Percentiles rank a stretch among this genome's conserved stretches.
These are phyloP conservation scores for Hyaloperonospora arabidopsidis DNA, from an alignment of 352 stramenopile species.

Conservation along the genomic window DNA sequence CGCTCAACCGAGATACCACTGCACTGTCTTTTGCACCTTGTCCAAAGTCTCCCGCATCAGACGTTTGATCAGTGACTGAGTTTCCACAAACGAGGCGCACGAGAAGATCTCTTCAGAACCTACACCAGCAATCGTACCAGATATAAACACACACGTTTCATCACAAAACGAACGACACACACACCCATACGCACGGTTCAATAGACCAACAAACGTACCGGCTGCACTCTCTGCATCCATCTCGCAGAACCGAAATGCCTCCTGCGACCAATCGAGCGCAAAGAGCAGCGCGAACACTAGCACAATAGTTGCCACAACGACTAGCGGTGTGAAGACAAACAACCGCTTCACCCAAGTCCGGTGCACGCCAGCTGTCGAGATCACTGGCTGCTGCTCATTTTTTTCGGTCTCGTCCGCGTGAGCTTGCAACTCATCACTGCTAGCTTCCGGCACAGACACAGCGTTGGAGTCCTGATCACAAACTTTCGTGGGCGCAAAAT, in stretches of 20 bases:
- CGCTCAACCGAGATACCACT: constrained; percentile 30
- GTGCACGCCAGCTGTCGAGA: constrained; percentile 16
- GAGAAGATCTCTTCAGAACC: constrained; percentile 27
- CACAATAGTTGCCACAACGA: constrained; percentile 31
- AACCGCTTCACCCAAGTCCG: constrained; percentile 25
- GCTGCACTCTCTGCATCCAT: constrained; percentile 26
- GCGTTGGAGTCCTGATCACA: constrained; percentile 29
- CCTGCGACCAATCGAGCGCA: constrained; percentile 38
- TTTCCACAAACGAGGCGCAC: constrained; percentile 37
- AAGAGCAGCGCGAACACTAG: constrained; percentile 45
- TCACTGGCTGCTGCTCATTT: constrained; percentile 22
- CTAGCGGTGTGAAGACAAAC: constrained; percentile 31
- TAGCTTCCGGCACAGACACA: constrained; percentile 38
- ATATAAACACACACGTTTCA: neutral
- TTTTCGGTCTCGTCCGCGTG: constrained; percentile 39
- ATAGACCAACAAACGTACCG: constrained; percentile 26
- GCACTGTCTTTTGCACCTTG: constrained; percentile 22
- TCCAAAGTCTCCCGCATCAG: constrained; percentile 26
- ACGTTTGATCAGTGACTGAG: constrained; percentile 30
- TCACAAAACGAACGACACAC: neutral
- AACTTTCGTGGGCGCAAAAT: constrained; percentile 37
- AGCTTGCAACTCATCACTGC: constrained; percentile 34
- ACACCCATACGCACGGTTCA: neutral
- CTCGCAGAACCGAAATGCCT: constrained; percentile 42
- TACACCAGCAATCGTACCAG: constrained; percentile 13